Percentiles rank a stretch among this genome's conserved stretches.
Evolutionary conservation across 306 rosid species (phyloP).

Genomic region (Inga leiocalycina): DNA sequence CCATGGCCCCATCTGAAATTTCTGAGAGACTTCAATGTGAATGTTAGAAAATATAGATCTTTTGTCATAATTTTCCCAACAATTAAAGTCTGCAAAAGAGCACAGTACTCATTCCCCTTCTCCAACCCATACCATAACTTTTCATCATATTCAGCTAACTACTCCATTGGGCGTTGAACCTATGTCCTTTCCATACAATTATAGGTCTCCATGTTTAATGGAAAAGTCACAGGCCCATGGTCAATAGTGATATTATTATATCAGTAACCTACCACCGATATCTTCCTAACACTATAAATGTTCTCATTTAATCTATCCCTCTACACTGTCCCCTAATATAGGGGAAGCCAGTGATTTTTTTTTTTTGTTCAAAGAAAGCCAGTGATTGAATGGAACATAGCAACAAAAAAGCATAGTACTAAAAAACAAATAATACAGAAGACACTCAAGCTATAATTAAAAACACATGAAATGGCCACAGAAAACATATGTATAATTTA

Average conservation of each 20-base stretch:
- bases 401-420: background rate
- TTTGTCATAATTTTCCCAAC: background rate
- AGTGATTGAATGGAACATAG: background rate
- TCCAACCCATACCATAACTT: slow-evolving; percentile 4
- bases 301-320: background rate
- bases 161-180: slow-evolving; percentile 26
- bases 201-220: background rate
- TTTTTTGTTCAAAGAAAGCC: no score
- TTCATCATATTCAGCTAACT: slow-evolving; percentile 24
- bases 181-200: background rate
- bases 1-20: background rate
- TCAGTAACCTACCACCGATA: slow-evolving; percentile 9
- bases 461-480: background rate
- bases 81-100: background rate
- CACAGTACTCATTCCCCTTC: background rate
- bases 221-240: background rate
- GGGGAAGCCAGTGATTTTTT: background rate
- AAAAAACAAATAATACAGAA: slow-evolving; percentile 13
- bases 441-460: background rate
- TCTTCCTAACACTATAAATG: background rate
- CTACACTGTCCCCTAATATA: background rate
- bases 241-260: slow-evolving; percentile 19
- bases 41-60: background rate
- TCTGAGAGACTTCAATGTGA: background rate
- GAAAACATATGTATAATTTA: background rate